Conservation (phyloP, 331 rosid species). For the Dryas integrifolia region DNA sequence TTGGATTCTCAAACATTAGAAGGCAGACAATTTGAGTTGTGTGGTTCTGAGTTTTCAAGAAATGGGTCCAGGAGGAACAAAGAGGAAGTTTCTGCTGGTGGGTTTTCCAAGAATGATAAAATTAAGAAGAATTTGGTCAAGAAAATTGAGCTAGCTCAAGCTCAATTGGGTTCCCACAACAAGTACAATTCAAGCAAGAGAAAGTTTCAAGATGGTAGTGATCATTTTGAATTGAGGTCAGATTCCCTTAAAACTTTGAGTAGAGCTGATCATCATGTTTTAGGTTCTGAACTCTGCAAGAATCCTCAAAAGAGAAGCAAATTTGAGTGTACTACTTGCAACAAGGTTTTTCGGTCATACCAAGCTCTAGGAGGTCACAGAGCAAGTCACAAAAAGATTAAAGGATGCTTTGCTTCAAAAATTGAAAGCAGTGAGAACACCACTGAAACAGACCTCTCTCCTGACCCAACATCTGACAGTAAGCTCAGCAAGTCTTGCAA, state of each 20-base stretch:
- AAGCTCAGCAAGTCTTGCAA: conserved; percentile 29
- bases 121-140: conserved; percentile 27
- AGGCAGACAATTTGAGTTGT: too few species aligned
- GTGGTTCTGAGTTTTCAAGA: conserved; percentile 18
- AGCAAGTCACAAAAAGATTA: conserved; percentile 76
- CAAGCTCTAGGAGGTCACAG: conserved; percentile 97
- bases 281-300: conserved; percentile 42
- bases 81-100: conserved; percentile 29
- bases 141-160: conserved; percentile 35
- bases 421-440: conserved; percentile 59
- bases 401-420: conserved; percentile 58
- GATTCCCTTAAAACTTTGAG: conserved; percentile 24
- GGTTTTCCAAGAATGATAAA: conserved; percentile 31
- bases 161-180: conserved; percentile 31
- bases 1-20: not conserved
- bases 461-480: conserved; percentile 39
- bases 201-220: conserved; percentile 26
- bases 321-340: conserved; percentile 73
- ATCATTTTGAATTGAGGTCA: conserved; percentile 32
- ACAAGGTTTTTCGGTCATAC: conserved; percentile 68
- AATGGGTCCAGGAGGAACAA: conserved; percentile 21
- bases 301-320: conserved; percentile 53
- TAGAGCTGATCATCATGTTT: conserved; percentile 7
- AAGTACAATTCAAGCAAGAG: conserved; percentile 45
- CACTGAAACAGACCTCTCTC: conserved; percentile 51